A percentile compares a stretch with the other conserved stretches of the same genome.
These are phyloP conservation scores for Ostreobium quekettii DNA, from an alignment of 139 green algal species.

Conservation along the genomic window DNA sequence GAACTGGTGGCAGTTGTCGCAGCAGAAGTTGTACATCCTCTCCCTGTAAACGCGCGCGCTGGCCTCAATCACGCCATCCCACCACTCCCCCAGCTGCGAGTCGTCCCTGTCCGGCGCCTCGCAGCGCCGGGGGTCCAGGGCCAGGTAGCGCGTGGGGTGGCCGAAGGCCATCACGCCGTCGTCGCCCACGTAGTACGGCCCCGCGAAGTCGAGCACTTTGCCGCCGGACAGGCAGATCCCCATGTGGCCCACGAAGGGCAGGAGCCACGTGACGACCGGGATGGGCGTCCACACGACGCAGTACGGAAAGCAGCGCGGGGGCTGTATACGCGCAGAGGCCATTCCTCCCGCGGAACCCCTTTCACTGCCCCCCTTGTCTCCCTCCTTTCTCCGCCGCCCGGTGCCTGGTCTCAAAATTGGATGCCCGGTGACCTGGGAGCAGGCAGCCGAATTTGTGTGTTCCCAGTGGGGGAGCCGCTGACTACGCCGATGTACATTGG, in stretches of 20 bases:
- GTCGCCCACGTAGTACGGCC: slow-evolving; percentile 16
- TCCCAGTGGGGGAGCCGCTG: too few relatives aligned
- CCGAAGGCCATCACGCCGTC: slow-evolving; percentile 31
- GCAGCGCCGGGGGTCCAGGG: slow-evolving; percentile 7
- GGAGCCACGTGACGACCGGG: slow-evolving; percentile 33
- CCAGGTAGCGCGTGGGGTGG: slow-evolving; percentile 23
- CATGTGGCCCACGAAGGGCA: slow-evolving; percentile 43
- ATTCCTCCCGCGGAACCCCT: too few relatives aligned
- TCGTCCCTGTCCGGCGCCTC: background rate
- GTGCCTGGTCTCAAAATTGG: too few relatives aligned
- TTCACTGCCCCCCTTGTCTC: too few relatives aligned
- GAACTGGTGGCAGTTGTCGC: slow-evolving; percentile 44
- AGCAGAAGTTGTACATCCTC: slow-evolving; percentile 32
- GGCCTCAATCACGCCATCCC: slow-evolving; percentile 19
- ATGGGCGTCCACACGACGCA: slow-evolving; percentile 48
- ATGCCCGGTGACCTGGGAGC: too few relatives aligned
- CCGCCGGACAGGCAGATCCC: slow-evolving; percentile 32
- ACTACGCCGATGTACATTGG: too few relatives aligned
- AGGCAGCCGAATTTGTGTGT: too few relatives aligned
- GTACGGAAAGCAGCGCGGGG: slow-evolving; percentile 26
- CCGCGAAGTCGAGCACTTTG: slow-evolving; percentile 39
- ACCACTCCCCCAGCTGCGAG: slow-evolving; percentile 5
- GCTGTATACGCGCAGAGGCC: too few relatives aligned
- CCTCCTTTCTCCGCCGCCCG: too few relatives aligned
- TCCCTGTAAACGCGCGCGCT: slow-evolving; percentile 21